These are phyloP conservation scores for Nepenthes alata DNA, from an alignment of 179 eudicot genomes.

Conservation along the genomic window DNA sequence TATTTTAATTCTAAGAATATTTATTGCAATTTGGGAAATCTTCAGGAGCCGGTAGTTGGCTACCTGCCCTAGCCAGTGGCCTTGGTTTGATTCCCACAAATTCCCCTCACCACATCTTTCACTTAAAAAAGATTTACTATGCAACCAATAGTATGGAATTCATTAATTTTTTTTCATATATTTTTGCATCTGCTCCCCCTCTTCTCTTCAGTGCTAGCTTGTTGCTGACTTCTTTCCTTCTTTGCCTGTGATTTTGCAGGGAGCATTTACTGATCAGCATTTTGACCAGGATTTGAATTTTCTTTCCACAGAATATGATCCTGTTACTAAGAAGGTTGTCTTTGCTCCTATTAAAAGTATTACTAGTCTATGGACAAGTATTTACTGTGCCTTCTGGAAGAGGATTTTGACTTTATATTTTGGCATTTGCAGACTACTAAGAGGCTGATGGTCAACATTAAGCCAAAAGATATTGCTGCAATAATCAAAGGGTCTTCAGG, in stretches of 20 bases:
- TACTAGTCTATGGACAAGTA: background rate
- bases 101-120: too few relatives aligned
- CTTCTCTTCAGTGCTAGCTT: background rate
- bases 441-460: conserved; percentile 70
- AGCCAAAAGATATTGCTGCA: conserved; percentile 77
- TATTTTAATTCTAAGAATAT: too few relatives aligned
- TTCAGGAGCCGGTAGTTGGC: too few relatives aligned
- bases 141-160: too few relatives aligned
- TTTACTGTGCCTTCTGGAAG: background rate
- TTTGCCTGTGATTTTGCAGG: conserved; percentile 27
- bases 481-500: conserved; percentile 69
- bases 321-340: conserved; percentile 83
- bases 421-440: conserved; percentile 41
- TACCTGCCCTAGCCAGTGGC: too few relatives aligned
- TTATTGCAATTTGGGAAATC: too few relatives aligned
- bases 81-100: too few relatives aligned
- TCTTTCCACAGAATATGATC: conserved; percentile 88
- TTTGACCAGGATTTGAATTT: conserved; percentile 92
- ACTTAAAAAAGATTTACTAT: too few relatives aligned
- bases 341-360: background rate
- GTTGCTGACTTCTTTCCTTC: background rate
- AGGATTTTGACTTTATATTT: background rate
- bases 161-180: too few relatives aligned
- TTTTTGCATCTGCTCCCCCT: too few relatives aligned
- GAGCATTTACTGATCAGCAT: conserved; percentile 79